These are phyloP conservation scores for Dendrobium officinale DNA, from an alignment of 106 monocot species.

Conservation along the genomic window DNA sequence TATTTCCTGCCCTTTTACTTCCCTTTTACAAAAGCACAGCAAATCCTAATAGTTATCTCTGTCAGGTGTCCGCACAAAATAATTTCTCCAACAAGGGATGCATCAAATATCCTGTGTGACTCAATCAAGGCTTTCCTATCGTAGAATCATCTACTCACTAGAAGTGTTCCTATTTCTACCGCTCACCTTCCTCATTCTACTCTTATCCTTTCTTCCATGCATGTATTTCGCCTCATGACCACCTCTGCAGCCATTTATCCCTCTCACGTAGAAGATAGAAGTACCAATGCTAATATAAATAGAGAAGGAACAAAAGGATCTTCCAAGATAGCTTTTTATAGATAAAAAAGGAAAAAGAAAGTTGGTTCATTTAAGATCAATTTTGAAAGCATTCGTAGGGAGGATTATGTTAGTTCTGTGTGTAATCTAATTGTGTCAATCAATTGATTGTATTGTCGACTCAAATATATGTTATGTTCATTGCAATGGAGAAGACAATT, in stretches of 20 bases:
- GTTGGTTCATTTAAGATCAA: background rate
- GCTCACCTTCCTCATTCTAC: too few relatives aligned
- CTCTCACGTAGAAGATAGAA: background rate
- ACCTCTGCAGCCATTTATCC: too few relatives aligned
- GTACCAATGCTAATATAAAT: too few relatives aligned
- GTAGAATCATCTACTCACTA: background rate
- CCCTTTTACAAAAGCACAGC: too few relatives aligned
- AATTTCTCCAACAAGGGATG: background rate
- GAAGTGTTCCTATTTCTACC: background rate
- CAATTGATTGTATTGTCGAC: too few relatives aligned
- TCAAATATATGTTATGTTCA: background rate
- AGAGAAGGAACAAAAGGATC: too few relatives aligned
- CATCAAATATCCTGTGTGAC: background rate
- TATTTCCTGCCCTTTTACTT: too few relatives aligned
- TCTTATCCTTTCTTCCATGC: background rate
- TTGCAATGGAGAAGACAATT: slow-evolving; percentile 12
- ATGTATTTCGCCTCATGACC: too few relatives aligned
- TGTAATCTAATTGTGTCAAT: too few relatives aligned
- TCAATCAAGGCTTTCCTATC: background rate
- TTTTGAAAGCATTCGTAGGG: background rate
- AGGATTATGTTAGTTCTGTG: background rate
- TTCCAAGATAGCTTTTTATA: background rate
- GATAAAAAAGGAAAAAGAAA: background rate
- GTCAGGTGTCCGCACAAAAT: too few relatives aligned
- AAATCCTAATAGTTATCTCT: too few relatives aligned